Percentiles rank a stretch among this genome's conserved stretches.
phyloP scores from a whole-genome alignment of 192 early-diverging fungal species.

The Coemansia sp. region DNA sequence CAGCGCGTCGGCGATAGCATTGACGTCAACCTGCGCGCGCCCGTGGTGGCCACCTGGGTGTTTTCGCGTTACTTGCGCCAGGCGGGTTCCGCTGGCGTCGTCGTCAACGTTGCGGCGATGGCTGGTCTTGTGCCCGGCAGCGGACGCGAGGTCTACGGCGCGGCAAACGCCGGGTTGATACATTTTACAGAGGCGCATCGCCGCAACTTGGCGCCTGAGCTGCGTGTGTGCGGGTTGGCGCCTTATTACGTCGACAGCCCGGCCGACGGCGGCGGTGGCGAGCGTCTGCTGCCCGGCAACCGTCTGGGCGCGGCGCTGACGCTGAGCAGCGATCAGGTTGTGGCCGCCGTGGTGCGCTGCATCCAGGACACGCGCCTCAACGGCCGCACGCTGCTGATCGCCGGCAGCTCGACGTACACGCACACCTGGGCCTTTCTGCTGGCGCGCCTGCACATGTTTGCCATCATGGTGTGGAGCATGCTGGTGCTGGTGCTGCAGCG shows the following conservation, averaged over 20 bases:
- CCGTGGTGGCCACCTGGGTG: slow-evolving; percentile 33
- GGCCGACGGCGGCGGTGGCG: slow-evolving; percentile 16
- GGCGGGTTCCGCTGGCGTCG: slow-evolving; percentile 20
- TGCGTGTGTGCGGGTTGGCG: slow-evolving; percentile 36
- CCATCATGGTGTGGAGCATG: slow-evolving; percentile 34
- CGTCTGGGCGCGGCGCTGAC: slow-evolving; percentile 32
- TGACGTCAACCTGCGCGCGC: slow-evolving; percentile 33
- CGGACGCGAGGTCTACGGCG: slow-evolving; percentile 32
- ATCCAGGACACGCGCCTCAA: slow-evolving; percentile 35
- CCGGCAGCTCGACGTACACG: slow-evolving; percentile 40
- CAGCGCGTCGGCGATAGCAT: slow-evolving; percentile 23
- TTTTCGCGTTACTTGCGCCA: slow-evolving; percentile 28
- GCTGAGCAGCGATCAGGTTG: slow-evolving; percentile 41
- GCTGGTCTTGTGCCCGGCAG: slow-evolving; percentile 32
- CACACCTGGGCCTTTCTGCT: slow-evolving; percentile 20
- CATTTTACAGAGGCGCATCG: slow-evolving; percentile 34
- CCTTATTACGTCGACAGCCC: slow-evolving; percentile 27
- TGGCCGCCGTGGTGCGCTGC: slow-evolving; percentile 33
- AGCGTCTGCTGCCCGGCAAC: slow-evolving; percentile 37
- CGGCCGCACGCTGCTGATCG: slow-evolving; percentile 33
- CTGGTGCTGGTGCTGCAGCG: slow-evolving; percentile 22
- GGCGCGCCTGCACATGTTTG: slow-evolving; percentile 29
- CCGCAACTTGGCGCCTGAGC: slow-evolving; percentile 4
- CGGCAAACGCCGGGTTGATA: slow-evolving; percentile 34
- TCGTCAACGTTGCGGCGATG: slow-evolving; percentile 35